A percentile compares a stretch with the other conserved stretches of the same genome.
Conservation (phyloP, 768 basidiomycete species). For the Asterophora parasitica region DNA sequence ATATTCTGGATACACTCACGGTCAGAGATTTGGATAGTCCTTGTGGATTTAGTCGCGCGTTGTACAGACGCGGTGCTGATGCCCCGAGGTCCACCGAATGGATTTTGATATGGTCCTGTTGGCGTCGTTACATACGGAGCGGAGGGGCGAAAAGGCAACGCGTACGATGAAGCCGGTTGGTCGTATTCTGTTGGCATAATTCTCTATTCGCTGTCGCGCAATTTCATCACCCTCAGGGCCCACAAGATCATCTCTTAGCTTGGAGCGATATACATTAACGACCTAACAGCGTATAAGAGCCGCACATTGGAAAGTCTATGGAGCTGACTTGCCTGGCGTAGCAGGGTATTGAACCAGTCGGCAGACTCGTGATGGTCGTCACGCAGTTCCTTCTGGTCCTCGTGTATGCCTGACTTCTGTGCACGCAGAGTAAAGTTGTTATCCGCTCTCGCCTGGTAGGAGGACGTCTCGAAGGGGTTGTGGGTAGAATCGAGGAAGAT, state of each 20-base stretch:
- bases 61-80: slow-evolving; percentile 72
- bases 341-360: slow-evolving; percentile 87
- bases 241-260: slow-evolving; percentile 63
- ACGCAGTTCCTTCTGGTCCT: slow-evolving; percentile 21
- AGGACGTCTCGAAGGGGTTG: slow-evolving; percentile 47
- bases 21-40: slow-evolving; percentile 19
- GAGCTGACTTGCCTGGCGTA: slow-evolving; percentile 59
- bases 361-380: slow-evolving; percentile 56
- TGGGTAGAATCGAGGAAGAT: slow-evolving; percentile 85
- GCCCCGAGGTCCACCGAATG: slow-evolving; percentile 81
- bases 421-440: slow-evolving; percentile 39
- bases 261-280: slow-evolving; percentile 68
- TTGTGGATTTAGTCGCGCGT: slow-evolving; percentile 52
- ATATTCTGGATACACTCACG: slow-evolving; percentile 21
- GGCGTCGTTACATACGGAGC: not conserved
- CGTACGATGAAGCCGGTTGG: slow-evolving; percentile 67
- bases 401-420: slow-evolving; percentile 22
- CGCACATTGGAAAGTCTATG: not conserved
- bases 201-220: slow-evolving; percentile 74
- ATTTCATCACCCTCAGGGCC: slow-evolving; percentile 81
- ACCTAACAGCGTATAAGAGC: slow-evolving; percentile 36
- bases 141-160: slow-evolving; percentile 19
- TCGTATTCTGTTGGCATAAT: slow-evolving; percentile 73
- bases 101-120: slow-evolving; percentile 79
- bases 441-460: slow-evolving; percentile 57